phyloP scores from a whole-genome alignment of 306 rosid genomes.

The Ammopiptanthus mongolicus region DNA sequence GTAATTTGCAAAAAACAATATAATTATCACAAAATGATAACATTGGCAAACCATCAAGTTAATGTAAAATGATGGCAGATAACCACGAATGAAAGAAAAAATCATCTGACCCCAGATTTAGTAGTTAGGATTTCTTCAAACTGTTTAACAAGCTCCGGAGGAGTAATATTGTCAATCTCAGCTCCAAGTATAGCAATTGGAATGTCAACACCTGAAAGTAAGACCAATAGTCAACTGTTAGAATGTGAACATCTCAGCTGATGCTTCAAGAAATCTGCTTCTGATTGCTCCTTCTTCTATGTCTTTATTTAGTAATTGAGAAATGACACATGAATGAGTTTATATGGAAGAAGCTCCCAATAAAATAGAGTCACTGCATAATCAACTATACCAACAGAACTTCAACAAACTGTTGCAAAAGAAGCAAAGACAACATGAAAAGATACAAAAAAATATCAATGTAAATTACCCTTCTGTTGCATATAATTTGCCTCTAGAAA shows the following conservation, averaged over 20 bases:
- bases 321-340: background rate
- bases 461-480: background rate
- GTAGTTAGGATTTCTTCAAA: slow-evolving; percentile 48
- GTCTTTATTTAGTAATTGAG: background rate
- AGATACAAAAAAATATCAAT: background rate
- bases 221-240: background rate
- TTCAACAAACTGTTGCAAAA: background rate
- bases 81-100: background rate
- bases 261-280: background rate
- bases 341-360: background rate
- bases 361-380: background rate
- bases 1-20: background rate
- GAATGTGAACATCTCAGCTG: background rate
- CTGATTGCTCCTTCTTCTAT: background rate
- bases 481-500: background rate
- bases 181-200: slow-evolving; percentile 62
- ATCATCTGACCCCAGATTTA: slow-evolving; percentile 47
- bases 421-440: background rate
- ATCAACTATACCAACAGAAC: background rate
- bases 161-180: slow-evolving; percentile 47
- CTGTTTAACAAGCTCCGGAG: slow-evolving; percentile 54
- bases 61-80: background rate
- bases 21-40: background rate
- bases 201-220: slow-evolving; percentile 47
- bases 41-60: background rate